Conservation (phyloP, 2,329 filamentous ascomycete genomes). For the Verticillium dahliae region DNA sequence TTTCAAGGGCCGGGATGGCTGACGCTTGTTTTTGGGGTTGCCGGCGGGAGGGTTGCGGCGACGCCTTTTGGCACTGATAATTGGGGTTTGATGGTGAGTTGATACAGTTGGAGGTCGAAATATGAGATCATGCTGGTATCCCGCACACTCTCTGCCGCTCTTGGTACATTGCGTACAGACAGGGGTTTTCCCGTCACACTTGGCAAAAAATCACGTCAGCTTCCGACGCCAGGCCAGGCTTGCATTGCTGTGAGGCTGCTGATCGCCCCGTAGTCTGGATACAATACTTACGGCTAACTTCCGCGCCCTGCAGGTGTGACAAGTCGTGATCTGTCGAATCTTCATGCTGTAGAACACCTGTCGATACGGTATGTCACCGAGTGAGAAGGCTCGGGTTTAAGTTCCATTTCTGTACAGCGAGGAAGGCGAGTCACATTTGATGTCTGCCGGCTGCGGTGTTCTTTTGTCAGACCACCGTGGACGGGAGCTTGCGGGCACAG, state of each 20-base stretch:
- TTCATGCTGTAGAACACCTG: constrained; percentile 11
- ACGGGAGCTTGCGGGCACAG: background rate
- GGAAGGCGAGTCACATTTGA: background rate
- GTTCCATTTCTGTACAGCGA: background rate
- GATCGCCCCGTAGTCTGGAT: background rate
- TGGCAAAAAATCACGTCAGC: background rate
- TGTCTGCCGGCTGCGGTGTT: background rate
- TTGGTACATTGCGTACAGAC: constrained; percentile 16
- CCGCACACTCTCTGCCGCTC: constrained; percentile 13
- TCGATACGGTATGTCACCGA: background rate
- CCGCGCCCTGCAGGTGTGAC: constrained; percentile 17
- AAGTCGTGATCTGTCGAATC: constrained; percentile 14
- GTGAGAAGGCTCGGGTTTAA: background rate
- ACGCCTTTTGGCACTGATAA: background rate
- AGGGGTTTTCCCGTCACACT: constrained; percentile 19
- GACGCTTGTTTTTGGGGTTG: background rate
- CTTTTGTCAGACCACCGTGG: background rate
- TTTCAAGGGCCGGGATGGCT: background rate
- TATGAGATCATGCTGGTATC: constrained; percentile 18
- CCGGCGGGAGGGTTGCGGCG: background rate
- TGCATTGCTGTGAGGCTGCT: background rate
- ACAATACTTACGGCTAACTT: constrained; percentile 15
- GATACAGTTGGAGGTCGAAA: constrained; percentile 7
- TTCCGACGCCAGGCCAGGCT: background rate
- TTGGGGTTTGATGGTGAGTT: background rate